These are phyloP conservation scores for Takashimella koratensis DNA, from an alignment of 1,284 basidiomycete genomes.

Conservation along the genomic window DNA sequence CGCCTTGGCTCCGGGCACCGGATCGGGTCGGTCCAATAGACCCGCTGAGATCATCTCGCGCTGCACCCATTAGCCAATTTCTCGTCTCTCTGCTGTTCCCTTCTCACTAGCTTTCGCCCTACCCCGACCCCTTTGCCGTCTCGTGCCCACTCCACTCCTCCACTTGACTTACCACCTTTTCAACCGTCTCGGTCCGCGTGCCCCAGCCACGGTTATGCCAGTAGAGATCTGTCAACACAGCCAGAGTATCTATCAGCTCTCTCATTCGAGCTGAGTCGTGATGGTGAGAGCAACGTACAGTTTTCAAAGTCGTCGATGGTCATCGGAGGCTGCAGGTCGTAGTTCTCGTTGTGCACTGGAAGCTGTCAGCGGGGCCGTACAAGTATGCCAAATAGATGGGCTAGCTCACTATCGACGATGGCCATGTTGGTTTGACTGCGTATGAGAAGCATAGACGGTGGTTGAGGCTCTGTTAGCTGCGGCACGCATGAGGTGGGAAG, in stretches of 20 bases:
- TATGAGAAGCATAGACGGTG: no score
- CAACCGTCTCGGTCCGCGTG: conserved; percentile 51
- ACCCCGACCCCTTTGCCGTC: no score
- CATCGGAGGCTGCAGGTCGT: conserved; percentile 55
- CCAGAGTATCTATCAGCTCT: no score
- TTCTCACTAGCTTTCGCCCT: no score
- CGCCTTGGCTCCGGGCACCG: conserved; percentile 64
- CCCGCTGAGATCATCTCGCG: conserved; percentile 58
- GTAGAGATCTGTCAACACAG: conserved; percentile 59
- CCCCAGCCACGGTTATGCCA: conserved; percentile 70
- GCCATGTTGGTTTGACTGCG: conserved; percentile 59
- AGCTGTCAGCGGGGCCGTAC: background rate
- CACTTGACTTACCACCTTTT: conserved; percentile 43
- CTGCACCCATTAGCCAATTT: no score
- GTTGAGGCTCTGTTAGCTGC: no score
- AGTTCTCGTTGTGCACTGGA: conserved; percentile 64
- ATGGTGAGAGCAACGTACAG: conserved; percentile 48
- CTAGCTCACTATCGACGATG: conserved; percentile 61
- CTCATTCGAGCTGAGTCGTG: no score
- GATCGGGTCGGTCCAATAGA: conserved; percentile 49
- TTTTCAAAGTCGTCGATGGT: conserved; percentile 61
- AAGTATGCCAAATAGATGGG: conserved; percentile 1
- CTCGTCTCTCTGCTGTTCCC: no score
- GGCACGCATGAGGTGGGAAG: no score
- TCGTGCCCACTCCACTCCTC: no score